Evolutionary conservation across 352 stramenopile species (phyloP).

Genomic region (Globisporangium orthogonon): DNA sequence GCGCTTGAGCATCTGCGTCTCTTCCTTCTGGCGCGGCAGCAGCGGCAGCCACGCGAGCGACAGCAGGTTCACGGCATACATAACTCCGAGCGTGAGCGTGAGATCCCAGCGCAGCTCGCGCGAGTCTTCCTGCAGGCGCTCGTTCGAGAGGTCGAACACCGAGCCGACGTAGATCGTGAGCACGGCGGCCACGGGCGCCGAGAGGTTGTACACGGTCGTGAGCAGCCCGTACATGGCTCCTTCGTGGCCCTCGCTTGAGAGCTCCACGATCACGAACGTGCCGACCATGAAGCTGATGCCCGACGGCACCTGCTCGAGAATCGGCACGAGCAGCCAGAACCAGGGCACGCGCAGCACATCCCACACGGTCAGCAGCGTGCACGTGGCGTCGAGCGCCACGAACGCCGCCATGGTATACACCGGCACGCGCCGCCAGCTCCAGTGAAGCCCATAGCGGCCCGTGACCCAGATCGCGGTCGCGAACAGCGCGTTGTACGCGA

Average conservation of each 20-base stretch:
- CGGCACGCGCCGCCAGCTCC: slow-evolving; percentile 55
- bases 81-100: slow-evolving; percentile 53
- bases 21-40: slow-evolving; percentile 40
- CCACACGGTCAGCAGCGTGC: slow-evolving; percentile 50
- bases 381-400: slow-evolving; percentile 26
- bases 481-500: slow-evolving; percentile 22
- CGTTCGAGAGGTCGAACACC: slow-evolving; percentile 42
- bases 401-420: slow-evolving; percentile 21
- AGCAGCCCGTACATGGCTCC: slow-evolving; percentile 48
- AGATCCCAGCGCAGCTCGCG: slow-evolving; percentile 41
- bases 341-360: slow-evolving; percentile 53
- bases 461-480: slow-evolving; percentile 29
- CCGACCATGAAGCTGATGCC: slow-evolving; percentile 54
- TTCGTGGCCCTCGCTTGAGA: slow-evolving; percentile 42
- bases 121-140: slow-evolving; percentile 40
- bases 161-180: slow-evolving; percentile 47
- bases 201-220: slow-evolving; percentile 45
- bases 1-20: slow-evolving; percentile 13
- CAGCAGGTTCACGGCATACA: slow-evolving; percentile 46
- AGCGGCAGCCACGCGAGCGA: slow-evolving; percentile 42
- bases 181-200: slow-evolving; percentile 32
- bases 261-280: slow-evolving; percentile 58
- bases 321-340: slow-evolving; percentile 52
- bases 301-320: slow-evolving; percentile 42
- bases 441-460: slow-evolving; percentile 36